Evolutionary conservation across 2,329 filamentous ascomycete genomes (phyloP).

Genomic region (Fusarium solani-melongenae): DNA sequence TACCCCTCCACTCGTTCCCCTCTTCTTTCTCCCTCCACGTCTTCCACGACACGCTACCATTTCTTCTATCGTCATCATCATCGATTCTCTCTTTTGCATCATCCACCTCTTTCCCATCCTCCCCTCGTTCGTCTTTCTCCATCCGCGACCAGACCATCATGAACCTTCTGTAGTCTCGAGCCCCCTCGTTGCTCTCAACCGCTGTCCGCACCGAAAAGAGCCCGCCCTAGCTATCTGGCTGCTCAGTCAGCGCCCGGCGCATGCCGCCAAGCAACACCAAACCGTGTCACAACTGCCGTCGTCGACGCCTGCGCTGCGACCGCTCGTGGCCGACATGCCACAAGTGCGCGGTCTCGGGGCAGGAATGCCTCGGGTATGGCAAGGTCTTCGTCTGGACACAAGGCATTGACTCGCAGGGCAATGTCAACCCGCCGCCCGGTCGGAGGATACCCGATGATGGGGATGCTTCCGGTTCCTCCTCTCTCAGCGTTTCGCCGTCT

Average conservation of each 20-base stretch:
- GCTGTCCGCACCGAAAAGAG: conserved; percentile 29
- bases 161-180: conserved; percentile 35
- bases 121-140: not conserved
- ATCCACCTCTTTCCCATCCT: conserved; percentile 1
- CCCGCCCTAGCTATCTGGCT: conserved; percentile 32
- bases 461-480: conserved; percentile 20
- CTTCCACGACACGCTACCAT: not conserved
- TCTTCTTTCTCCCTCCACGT: not conserved
- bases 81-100: conserved; percentile 1
- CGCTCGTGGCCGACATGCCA: conserved; percentile 68
- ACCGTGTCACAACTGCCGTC: conserved; percentile 71
- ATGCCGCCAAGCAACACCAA: conserved; percentile 53
- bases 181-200: conserved; percentile 33
- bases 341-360: conserved; percentile 66
- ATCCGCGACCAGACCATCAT: conserved; percentile 24
- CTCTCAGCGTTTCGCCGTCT: conserved; percentile 13
- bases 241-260: conserved; percentile 44
- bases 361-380: conserved; percentile 71
- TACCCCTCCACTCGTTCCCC: conserved; percentile 22
- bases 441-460: conserved; percentile 36
- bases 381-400: conserved; percentile 70
- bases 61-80: conserved; percentile 19
- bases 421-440: conserved; percentile 50
- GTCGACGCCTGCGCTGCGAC: conserved; percentile 70
- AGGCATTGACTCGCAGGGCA: conserved; percentile 61